Evolutionary conservation across 805 yeast genomes (phyloP).

Genomic region (Kurtzmaniella cleridarum): DNA sequence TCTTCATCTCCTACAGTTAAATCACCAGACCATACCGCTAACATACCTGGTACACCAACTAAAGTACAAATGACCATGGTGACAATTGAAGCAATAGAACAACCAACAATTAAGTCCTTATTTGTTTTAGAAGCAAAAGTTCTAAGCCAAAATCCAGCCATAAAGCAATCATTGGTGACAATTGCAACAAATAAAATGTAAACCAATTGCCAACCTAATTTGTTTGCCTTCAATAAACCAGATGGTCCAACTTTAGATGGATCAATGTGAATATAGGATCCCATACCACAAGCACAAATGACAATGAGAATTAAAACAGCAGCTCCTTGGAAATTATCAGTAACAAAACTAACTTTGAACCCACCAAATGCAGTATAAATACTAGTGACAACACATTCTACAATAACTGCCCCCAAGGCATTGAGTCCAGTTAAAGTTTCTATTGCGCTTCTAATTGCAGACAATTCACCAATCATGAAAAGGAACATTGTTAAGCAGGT

Average conservation of each 20-base stretch:
- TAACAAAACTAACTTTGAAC: constrained; percentile 78
- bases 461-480: constrained; percentile 81
- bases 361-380: constrained; percentile 88
- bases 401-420: constrained; percentile 75
- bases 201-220: constrained; percentile 83
- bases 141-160: constrained; percentile 92
- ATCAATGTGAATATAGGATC: constrained; percentile 64
- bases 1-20: constrained; percentile 46
- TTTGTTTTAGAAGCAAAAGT: constrained; percentile 84
- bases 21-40: constrained; percentile 88
- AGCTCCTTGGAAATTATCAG: constrained; percentile 81
- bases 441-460: constrained; percentile 74
- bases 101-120: constrained; percentile 69
- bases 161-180: constrained; percentile 81
- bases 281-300: constrained; percentile 75
- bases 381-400: constrained; percentile 82
- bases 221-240: constrained; percentile 58
- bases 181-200: constrained; percentile 84
- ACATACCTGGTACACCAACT: constrained; percentile 76
- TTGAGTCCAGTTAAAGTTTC: constrained; percentile 72
- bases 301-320: constrained; percentile 63
- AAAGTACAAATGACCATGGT: constrained; percentile 59
- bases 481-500: constrained; percentile 81
- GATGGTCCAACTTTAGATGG: constrained; percentile 57
- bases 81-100: constrained; percentile 67